Evolutionary conservation across 139 green algal genomes (phyloP).

Genomic region (Auxenochlorella protothecoides): DNA sequence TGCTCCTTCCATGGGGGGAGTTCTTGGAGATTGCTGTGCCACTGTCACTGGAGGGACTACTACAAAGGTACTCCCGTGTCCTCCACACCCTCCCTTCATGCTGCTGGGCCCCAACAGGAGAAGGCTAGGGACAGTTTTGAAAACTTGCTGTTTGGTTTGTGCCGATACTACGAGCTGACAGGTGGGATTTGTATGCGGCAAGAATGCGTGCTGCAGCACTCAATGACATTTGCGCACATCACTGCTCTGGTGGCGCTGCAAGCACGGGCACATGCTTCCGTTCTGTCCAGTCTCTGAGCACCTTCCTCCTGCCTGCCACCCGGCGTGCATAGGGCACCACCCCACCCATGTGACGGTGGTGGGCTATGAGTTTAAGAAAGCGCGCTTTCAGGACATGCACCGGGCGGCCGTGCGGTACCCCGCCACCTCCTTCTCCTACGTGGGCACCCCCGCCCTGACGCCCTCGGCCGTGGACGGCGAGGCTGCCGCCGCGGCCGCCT

Average conservation of each 20-base stretch:
- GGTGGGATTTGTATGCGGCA: constrained; percentile 1
- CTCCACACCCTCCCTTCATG: not conserved
- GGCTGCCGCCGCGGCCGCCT: constrained; percentile 38
- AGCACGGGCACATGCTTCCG: constrained; percentile 23
- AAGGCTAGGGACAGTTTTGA: constrained; percentile 83
- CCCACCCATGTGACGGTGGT: constrained; percentile 66
- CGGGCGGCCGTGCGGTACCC: constrained; percentile 58
- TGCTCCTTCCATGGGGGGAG: too few species aligned
- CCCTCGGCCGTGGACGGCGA: constrained; percentile 36
- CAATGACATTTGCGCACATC: too few species aligned
- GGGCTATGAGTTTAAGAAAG: constrained; percentile 81
- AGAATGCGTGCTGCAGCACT: too few species aligned
- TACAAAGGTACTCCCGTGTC: not conserved
- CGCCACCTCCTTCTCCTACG: constrained; percentile 49
- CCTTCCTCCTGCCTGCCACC: not conserved
- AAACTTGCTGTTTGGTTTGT: constrained; percentile 88
- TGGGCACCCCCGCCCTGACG: constrained; percentile 57
- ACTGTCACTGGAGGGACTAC: too few species aligned
- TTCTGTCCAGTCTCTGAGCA: constrained; percentile 14
- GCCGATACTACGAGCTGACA: constrained; percentile 64
- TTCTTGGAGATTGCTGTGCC: too few species aligned
- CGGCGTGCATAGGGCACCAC: constrained; percentile 44
- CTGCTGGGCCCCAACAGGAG: constrained; percentile 28
- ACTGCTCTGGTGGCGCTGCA: not conserved
- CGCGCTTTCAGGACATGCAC: constrained; percentile 68